These are phyloP conservation scores for Alternaria sp. DNA, from an alignment of 2,329 filamentous ascomycete genomes.

Conservation along the genomic window DNA sequence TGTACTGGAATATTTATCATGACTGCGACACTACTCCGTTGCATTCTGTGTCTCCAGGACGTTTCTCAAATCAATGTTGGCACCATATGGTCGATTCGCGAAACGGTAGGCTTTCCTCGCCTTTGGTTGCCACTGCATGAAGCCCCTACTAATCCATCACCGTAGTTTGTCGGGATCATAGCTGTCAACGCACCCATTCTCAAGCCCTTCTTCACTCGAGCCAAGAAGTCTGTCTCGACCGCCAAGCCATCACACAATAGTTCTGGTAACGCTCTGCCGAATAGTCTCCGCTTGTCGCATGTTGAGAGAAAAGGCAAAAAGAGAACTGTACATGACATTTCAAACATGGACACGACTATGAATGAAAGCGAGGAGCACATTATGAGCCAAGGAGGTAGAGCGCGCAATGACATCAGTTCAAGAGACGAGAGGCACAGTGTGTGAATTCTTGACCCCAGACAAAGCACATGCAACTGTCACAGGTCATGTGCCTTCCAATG, in stretches of 20 bases:
- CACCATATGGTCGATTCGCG: constrained; percentile 16
- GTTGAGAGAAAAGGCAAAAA: constrained; percentile 11
- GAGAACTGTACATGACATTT: constrained; percentile 13
- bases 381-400: background rate
- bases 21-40: constrained; percentile 7
- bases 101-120: constrained; percentile 2
- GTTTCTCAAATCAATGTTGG: constrained; percentile 14
- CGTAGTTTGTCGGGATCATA: constrained; percentile 12
- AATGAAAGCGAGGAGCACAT: constrained; percentile 12
- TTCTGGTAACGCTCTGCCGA: background rate
- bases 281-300: constrained; percentile 10
- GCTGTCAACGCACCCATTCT: constrained; percentile 14
- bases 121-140: background rate
- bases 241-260: constrained; percentile 1
- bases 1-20: constrained; percentile 13
- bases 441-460: background rate
- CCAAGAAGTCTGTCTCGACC: constrained; percentile 4
- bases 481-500: background rate
- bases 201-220: constrained; percentile 9
- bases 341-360: constrained; percentile 7
- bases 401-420: background rate
- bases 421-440: background rate
- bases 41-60: constrained; percentile 12
- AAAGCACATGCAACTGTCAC: background rate
- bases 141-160: background rate